Conservation (phyloP, 495 filamentous ascomycete species). For the Articulospora tetracladia region DNA sequence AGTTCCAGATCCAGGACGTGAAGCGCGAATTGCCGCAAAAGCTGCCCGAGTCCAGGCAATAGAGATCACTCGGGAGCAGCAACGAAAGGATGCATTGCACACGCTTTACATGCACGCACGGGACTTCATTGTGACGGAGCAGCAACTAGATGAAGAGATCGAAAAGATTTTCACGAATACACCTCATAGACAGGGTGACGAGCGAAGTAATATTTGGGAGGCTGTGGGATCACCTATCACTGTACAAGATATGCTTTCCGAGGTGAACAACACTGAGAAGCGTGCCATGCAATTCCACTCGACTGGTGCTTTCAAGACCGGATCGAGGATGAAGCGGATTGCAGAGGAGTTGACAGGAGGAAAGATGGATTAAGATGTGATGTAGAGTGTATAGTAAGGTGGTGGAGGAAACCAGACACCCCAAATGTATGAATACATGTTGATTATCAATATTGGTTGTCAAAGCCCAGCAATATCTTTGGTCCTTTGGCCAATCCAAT, state of each 20-base stretch:
- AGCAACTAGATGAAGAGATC: constrained; percentile 55
- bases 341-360: constrained; percentile 67
- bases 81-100: constrained; percentile 49
- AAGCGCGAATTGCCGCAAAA: constrained; percentile 31
- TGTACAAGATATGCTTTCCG: constrained; percentile 40
- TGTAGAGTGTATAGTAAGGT: constrained; percentile 7
- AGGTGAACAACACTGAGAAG: constrained; percentile 28
- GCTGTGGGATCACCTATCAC: constrained; percentile 43
- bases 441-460: background rate
- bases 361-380: constrained; percentile 43
- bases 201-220: constrained; percentile 55
- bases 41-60: constrained; percentile 34
- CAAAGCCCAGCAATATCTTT: no score
- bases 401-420: background rate
- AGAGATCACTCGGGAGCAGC: constrained; percentile 32
- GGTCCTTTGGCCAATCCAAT: no score
- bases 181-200: constrained; percentile 29
- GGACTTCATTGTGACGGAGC: constrained; percentile 58
- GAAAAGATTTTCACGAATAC: constrained; percentile 52
- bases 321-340: constrained; percentile 58
- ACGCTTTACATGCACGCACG: constrained; percentile 63
- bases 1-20: constrained; percentile 29
- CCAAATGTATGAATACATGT: constrained; percentile 5
- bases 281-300: constrained; percentile 6
- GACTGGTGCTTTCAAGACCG: constrained; percentile 17